Base-by-base conservation (phyloP, 2,329 filamentous ascomycete species). In the Dactylellina cionopaga region DNA sequence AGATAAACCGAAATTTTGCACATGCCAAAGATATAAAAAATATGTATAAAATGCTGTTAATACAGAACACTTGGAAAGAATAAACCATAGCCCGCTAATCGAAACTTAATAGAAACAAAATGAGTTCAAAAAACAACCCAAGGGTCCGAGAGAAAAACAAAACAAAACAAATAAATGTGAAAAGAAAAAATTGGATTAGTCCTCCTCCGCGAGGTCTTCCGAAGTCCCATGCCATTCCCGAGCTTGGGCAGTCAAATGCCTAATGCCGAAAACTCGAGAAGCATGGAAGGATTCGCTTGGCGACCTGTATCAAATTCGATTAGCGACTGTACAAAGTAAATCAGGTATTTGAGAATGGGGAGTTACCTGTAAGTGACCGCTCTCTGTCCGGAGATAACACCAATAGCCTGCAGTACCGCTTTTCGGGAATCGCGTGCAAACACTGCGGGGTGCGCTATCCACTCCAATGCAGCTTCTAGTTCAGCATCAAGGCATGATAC, bases 391-490 rank as follows among this genome's bases (percentile, higher is more conserved):
- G 91, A 95, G 77, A 99, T 97, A 74, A 98, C 93, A 5, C 95
- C 94, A 76, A 99, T 98, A 13, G 93, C 92, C 80, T 99, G 95
- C 22, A 99, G 84, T 1, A 99, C 93, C 3, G 94, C 92, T 83
- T 99, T 99, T 77, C 95, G 89, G 66, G 91, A 95, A 80, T 99
- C 95, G 35, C 95, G 88, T 6, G 91, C 90, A 79, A 99, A 99
- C 1, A 98, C 92, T 1, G 93, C 93, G 1, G 95, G 95, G 78
- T 99, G 95, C 79, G 90, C 92, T 80, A 99, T 98, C 95, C 95
- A 99, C 81, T 99, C 95, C 13, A 99, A 83, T 54, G 91, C 92
- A 31, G 91, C 87, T 79, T 96, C 92, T 31, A 99, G 86, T 80
- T 99, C 95, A 0, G 91, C 87, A 79, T 99, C 95, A 15, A 99